These are phyloP conservation scores for Saksenaea vasiformis DNA, from an alignment of 371 early-diverging fungal genomes.

Conservation along the genomic window DNA sequence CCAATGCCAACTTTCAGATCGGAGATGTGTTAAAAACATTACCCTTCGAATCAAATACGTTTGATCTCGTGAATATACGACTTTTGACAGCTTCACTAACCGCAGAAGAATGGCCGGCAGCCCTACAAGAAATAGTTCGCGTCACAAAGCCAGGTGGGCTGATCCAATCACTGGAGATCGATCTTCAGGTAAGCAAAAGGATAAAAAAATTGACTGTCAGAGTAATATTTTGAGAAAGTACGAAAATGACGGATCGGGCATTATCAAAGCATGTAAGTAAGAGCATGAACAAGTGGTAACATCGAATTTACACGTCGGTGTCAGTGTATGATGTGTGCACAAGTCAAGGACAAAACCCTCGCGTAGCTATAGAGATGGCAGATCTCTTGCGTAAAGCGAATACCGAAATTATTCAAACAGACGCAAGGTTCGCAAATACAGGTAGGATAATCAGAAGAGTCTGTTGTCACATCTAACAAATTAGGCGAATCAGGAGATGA, in stretches of 20 bases:
- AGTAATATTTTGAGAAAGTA: neutral
- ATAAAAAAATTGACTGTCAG: neutral
- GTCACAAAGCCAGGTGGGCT: slow-evolving; percentile 61
- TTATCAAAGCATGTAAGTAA: neutral
- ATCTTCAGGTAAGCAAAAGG: slow-evolving; percentile 35
- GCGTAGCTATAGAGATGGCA: neutral
- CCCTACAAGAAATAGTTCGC: slow-evolving; percentile 52
- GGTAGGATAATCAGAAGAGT: neutral
- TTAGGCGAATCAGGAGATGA: neutral
- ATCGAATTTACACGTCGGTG: neutral
- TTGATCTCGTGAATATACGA: slow-evolving; percentile 61
- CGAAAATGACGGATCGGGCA: neutral
- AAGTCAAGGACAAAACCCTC: neutral
- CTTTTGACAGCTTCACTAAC: slow-evolving; percentile 53
- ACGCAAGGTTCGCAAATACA: slow-evolving; percentile 2
- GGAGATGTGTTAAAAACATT: slow-evolving; percentile 53
- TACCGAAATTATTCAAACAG: neutral
- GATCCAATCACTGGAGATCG: slow-evolving; percentile 54
- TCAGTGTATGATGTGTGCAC: neutral
- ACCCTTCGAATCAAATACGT: slow-evolving; percentile 58
- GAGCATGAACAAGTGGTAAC: neutral
- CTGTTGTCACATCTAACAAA: neutral
- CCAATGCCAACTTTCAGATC: slow-evolving; percentile 44
- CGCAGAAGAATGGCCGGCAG: slow-evolving; percentile 49
- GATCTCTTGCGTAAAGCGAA: neutral